A percentile compares a stretch with the other conserved stretches of the same genome.
Conservation (phyloP, 768 basidiomycete genomes). For the Russula emetica region DNA sequence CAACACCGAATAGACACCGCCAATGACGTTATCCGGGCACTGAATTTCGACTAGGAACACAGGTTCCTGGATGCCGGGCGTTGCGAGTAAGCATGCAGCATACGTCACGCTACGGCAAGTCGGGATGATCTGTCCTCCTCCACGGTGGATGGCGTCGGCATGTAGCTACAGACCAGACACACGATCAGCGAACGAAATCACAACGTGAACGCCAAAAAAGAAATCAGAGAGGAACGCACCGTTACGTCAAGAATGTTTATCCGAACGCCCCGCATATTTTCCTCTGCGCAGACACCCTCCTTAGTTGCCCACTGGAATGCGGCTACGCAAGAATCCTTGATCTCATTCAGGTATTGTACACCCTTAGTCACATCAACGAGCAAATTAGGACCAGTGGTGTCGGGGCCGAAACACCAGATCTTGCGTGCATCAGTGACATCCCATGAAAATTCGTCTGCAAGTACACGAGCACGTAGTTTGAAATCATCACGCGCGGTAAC, state of each 20-base stretch:
- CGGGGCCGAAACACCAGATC: conserved; percentile 99
- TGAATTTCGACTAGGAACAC: conserved; percentile 98
- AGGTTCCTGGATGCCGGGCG: conserved; percentile 91
- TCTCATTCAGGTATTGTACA: conserved; percentile 98
- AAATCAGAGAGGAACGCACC: conserved; percentile 43
- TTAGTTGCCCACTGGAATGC: conserved; percentile 99
- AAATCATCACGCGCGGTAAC: conserved; percentile 93
- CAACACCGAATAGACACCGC: conserved; percentile 90
- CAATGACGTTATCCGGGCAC: conserved; percentile 95
- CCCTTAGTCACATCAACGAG: conserved; percentile 98
- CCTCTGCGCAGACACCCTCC: conserved; percentile 94
- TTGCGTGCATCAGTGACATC: conserved; percentile 99
- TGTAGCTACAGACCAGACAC: conserved; percentile 58
- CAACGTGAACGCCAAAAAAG: not conserved
- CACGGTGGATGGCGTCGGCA: conserved; percentile 98
- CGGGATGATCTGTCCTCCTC: conserved; percentile 97
- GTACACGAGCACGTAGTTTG: conserved; percentile 89
- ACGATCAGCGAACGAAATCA: not conserved
- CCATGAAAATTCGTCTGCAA: conserved; percentile 97
- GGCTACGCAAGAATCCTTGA: conserved; percentile 99
- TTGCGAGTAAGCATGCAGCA: conserved; percentile 89
- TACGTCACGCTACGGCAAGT: conserved; percentile 95
- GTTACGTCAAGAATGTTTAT: conserved; percentile 96
- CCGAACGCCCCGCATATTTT: conserved; percentile 98
- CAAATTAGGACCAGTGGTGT: conserved; percentile 94